Conservation (phyloP, 495 filamentous ascomycete genomes). For the Penicillium ucsense region DNA sequence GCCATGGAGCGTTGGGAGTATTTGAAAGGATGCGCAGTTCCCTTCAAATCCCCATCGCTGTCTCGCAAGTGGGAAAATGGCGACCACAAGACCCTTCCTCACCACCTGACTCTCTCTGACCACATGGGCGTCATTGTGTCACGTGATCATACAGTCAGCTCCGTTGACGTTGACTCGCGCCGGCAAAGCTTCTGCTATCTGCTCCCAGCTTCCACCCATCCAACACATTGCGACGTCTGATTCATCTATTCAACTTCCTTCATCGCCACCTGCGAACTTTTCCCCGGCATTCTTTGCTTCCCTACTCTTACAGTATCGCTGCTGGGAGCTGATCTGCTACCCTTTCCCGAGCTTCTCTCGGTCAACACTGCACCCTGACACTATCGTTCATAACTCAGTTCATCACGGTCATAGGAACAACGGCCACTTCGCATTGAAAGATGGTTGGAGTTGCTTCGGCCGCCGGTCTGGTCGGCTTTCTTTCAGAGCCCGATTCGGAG, state of each 20-base stretch:
- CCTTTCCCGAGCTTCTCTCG: slow-evolving; percentile 23
- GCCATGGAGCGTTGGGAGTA: neutral
- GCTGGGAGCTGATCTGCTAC: slow-evolving; percentile 13
- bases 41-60: slow-evolving; percentile 2
- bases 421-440: slow-evolving; percentile 12
- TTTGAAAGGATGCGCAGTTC: neutral
- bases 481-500: slow-evolving; percentile 87
- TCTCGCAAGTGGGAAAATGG: neutral
- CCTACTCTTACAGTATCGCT: slow-evolving; percentile 3
- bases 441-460: slow-evolving; percentile 96
- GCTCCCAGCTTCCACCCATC: slow-evolving; percentile 16
- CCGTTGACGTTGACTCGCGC: slow-evolving; percentile 37
- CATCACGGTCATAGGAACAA: too few relatives aligned
- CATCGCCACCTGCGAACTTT: too few relatives aligned
- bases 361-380: slow-evolving; percentile 32
- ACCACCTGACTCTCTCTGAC: slow-evolving; percentile 16
- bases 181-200: slow-evolving; percentile 27
- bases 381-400: slow-evolving; percentile 13
- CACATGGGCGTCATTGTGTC: slow-evolving; percentile 3
- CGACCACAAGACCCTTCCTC: neutral
- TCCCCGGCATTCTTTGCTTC: too few relatives aligned
- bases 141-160: slow-evolving; percentile 23
- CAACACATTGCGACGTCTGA: slow-evolving; percentile 8
- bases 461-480: slow-evolving; percentile 87
- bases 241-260: slow-evolving; percentile 5